phyloP scores from a whole-genome alignment of 768 basidiomycete genomes.

The Lactifluus subvellereus region DNA sequence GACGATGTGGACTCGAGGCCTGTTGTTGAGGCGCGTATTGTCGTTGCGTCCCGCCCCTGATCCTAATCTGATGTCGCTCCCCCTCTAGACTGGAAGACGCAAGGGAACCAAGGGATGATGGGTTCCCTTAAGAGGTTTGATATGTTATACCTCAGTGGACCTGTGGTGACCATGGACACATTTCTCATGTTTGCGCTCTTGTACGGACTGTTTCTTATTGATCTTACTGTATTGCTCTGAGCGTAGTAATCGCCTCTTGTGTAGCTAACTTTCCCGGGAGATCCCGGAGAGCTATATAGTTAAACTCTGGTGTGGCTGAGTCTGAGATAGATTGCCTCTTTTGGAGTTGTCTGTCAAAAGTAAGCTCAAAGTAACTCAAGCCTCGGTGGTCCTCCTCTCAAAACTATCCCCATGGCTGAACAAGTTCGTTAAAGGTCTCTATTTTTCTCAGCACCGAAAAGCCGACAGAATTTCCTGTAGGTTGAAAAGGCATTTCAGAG shows the following conservation, averaged over 20 bases:
- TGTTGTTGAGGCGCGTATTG: conserved; percentile 9
- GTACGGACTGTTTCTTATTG: conserved; percentile 2
- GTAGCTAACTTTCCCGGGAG: conserved; percentile 2
- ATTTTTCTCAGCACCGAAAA: background rate
- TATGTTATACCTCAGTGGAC: background rate
- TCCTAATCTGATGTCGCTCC: background rate
- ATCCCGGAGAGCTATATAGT: conserved; percentile 23
- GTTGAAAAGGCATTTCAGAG: conserved; percentile 98
- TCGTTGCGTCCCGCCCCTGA: background rate
- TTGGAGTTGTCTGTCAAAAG: conserved; percentile 13
- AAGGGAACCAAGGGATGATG: background rate
- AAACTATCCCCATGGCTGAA: conserved; percentile 36
- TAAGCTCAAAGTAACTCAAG: conserved; percentile 2
- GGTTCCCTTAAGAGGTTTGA: background rate
- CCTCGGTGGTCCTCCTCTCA: conserved; percentile 21
- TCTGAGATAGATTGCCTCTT: conserved; percentile 12
- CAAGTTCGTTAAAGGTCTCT: conserved; percentile 31
- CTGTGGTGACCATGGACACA: background rate
- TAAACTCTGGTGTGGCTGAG: conserved; percentile 17
- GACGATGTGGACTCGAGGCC: conserved; percentile 13
- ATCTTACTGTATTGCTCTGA: background rate
- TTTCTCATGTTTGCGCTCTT: background rate
- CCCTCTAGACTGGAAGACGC: conserved; percentile 1
- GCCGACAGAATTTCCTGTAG: conserved; percentile 35
- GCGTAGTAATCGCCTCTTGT: background rate